phyloP scores from a whole-genome alignment of 345 rosid genomes.

The Sonneratia alba region DNA sequence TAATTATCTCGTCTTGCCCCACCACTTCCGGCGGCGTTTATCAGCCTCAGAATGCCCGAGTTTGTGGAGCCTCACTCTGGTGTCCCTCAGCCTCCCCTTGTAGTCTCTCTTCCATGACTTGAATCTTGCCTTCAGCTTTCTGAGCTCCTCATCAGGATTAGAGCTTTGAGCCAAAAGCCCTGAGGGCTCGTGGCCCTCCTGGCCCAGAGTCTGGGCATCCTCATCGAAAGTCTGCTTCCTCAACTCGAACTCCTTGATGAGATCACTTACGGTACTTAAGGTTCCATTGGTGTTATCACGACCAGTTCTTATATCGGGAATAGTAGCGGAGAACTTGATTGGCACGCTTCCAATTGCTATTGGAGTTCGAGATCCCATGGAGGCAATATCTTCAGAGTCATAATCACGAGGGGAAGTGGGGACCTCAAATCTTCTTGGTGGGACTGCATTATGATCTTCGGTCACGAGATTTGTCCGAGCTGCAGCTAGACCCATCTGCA shows the following conservation, averaged over 20 bases:
- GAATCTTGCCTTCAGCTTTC: slow-evolving; percentile 53
- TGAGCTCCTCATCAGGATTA: slow-evolving; percentile 50
- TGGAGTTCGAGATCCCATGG: slow-evolving; percentile 56
- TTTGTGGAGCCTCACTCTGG: slow-evolving; percentile 58
- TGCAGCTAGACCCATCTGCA: slow-evolving; percentile 70
- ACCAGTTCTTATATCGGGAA: slow-evolving; percentile 28
- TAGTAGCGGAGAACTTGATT: slow-evolving; percentile 24
- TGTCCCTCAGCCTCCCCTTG: slow-evolving; percentile 58
- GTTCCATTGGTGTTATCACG: slow-evolving; percentile 58
- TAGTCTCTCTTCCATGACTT: slow-evolving; percentile 88
- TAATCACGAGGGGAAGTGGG: slow-evolving; percentile 47
- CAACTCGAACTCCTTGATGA: slow-evolving; percentile 69
- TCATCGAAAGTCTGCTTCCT: slow-evolving; percentile 57
- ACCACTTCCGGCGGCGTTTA: slow-evolving; percentile 74
- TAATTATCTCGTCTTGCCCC: slow-evolving; percentile 47
- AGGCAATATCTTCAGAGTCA: slow-evolving; percentile 59
- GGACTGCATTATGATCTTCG: slow-evolving; percentile 33
- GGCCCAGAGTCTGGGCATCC: slow-evolving; percentile 44
- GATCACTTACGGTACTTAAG: slow-evolving; percentile 37
- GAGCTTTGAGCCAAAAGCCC: slow-evolving; percentile 21
- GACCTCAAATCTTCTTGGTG: slow-evolving; percentile 42
- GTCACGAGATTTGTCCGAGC: slow-evolving; percentile 62
- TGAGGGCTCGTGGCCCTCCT: slow-evolving; percentile 21
- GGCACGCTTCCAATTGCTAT: slow-evolving; percentile 49
- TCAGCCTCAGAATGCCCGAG: slow-evolving; percentile 35